Evolutionary conservation across 768 basidiomycete species (phyloP), one percentile per base, ranked within the genome.

Genomic region (Hericium erinaceus): DNA sequence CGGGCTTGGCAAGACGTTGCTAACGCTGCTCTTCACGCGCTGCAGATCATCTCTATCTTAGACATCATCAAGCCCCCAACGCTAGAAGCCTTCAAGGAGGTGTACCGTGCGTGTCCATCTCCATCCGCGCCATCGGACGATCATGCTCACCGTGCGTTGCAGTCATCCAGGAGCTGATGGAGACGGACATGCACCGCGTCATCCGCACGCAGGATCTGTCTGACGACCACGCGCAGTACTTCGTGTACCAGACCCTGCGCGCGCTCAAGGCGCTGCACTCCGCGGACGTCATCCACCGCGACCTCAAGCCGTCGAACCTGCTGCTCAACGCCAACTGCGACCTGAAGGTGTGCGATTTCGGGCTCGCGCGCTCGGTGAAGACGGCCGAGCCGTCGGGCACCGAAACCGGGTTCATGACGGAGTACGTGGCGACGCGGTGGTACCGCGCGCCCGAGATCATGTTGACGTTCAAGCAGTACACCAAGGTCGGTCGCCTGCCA

Each of bases 381-480:
- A 91, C 89, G 4, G 89, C 89, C 4, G 88, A 90, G 68, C 87
- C 88, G 0, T 87, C 85, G 13, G 89, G 88, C 22, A 90, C 87
- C 7, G 88, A 90, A 64, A 89, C 80, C 6, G 85, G 85, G 5
- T 94, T 93, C 75, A 93, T 95, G 92, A 95, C 92, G 1, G 91
- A 93, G 83, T 95, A 95, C 67, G 97, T 99, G 52, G 95, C 97
- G 2, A 98, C 97, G 24, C 79, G 97, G 64, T 99, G 97, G 97
- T 99, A 98, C 68, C 85, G 97, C 39, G 97, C 97, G 0, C 97
- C 97, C 0, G 97, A 99, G 70, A 95, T 99, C 74, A 99, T 99
- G 97, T 79, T 99, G 54, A 97, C 94, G 10, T 98, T 98, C 79
- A 95, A 97, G 69, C 89, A 97, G 70, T 99, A 99, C 74, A 95